phyloP scores from a whole-genome alignment of 495 filamentous ascomycete species.

The Extremus antarcticus region DNA sequence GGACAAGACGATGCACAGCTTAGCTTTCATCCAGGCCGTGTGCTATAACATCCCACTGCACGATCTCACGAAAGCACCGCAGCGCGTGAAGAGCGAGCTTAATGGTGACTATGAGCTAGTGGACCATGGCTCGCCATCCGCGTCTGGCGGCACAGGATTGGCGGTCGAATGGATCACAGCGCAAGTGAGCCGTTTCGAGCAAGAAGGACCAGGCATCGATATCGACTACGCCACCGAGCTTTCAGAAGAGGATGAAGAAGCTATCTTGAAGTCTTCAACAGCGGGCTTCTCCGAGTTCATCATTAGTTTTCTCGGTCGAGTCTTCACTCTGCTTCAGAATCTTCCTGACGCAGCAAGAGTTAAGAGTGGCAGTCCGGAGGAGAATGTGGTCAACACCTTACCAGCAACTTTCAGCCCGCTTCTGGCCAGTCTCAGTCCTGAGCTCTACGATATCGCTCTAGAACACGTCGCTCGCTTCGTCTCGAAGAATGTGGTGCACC shows the following conservation, averaged over 20 bases:
- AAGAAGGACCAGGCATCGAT: slow-evolving; percentile 68
- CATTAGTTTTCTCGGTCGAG: slow-evolving; percentile 76
- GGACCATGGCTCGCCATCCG: slow-evolving; percentile 39
- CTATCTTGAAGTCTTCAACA: slow-evolving; percentile 91
- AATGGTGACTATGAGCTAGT: slow-evolving; percentile 32
- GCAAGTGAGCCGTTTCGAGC: slow-evolving; percentile 88
- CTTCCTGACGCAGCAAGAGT: slow-evolving; percentile 80
- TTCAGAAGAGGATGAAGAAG: slow-evolving; percentile 73
- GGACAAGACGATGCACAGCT: slow-evolving; percentile 85
- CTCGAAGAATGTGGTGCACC: slow-evolving; percentile 91
- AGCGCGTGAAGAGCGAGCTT: slow-evolving; percentile 15
- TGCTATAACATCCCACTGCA: slow-evolving; percentile 90
- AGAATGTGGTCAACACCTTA: slow-evolving; percentile 92
- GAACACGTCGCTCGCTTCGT: slow-evolving; percentile 89
- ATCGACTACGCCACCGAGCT: slow-evolving; percentile 78
- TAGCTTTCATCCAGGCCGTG: slow-evolving; percentile 89
- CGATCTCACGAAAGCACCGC: slow-evolving; percentile 53
- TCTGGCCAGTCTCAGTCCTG: slow-evolving; percentile 81
- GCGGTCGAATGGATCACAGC: slow-evolving; percentile 89
- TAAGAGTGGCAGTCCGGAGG: slow-evolving; percentile 83
- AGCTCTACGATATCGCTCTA: slow-evolving; percentile 82
- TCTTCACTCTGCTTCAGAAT: slow-evolving; percentile 93
- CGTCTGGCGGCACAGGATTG: slow-evolving; percentile 44
- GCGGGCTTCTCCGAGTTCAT: slow-evolving; percentile 88
- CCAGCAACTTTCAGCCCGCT: slow-evolving; percentile 86